Base-by-base conservation (phyloP, 2,329 filamentous ascomycete species). In the Talaromyces marneffei region DNA sequence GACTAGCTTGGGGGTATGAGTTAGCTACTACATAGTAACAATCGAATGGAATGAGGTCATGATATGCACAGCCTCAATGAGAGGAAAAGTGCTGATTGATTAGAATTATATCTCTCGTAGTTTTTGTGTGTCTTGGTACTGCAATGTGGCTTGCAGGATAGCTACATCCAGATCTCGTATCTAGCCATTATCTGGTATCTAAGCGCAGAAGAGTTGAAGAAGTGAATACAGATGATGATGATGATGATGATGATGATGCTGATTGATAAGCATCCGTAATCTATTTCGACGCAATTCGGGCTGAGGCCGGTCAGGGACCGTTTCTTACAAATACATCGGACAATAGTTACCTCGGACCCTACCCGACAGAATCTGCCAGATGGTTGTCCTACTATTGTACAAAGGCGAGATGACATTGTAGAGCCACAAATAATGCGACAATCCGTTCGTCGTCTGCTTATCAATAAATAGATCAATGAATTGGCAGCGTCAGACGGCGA, bases 1-100 rank as follows among this genome's bases (percentile, higher is more conserved):
- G 7, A 20, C 42, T 25, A 46, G 42, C 20, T 44, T 44, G 20
- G 40, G 40, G 40, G 40, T 14, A n/a, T n/a, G n/a, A n/a, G n/a
- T 25, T 27, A 46, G 42, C 3, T 18, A n/a, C n/a, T n/a, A n/a
- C n/a, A n/a, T n/a, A n/a, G n/a, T n/a, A 29, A n/a, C 25, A 7
- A 29, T 48, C 25, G 18, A 29, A 23, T 42, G 31, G 29, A 35
- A 53, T 59, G 57, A 59, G 57, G 57, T 59, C 57, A 59, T 59
- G 57, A 52, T 53, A 52, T 59, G 35, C 57, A 59, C 57, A 59
- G 57, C 57, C 57, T 50, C 57, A 59, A 25, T 18, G 8, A 18
- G 18, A 42, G 14, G 12, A 20, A 18, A 1, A n/a, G 9, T 35
- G 52, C 52, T 55, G 52, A 40, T 55, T 55, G 52, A 55, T 8